Conservation (phyloP, 805 yeast species). For the Ogataea saltuana region DNA sequence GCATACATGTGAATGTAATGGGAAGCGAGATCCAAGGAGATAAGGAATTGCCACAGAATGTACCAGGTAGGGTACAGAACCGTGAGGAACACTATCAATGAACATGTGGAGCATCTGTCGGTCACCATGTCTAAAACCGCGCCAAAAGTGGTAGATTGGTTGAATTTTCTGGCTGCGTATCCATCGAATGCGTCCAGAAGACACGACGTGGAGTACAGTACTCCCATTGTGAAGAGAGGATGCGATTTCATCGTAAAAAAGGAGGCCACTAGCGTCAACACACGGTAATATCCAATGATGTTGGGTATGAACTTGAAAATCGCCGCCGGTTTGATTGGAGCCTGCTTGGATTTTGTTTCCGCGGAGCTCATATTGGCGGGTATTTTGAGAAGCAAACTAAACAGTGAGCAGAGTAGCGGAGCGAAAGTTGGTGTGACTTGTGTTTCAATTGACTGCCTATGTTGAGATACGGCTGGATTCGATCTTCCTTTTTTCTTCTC, state of each 20-base stretch:
- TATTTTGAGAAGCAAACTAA: too few species aligned
- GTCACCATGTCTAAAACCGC: constrained; percentile 99
- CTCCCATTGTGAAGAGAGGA: constrained; percentile 71
- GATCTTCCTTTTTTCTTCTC: too few species aligned
- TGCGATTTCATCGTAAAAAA: constrained; percentile 79
- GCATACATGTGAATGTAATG: constrained; percentile 99
- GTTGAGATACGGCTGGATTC: too few species aligned
- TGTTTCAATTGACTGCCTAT: too few species aligned
- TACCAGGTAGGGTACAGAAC: constrained; percentile 73
- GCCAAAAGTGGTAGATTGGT: constrained; percentile 90
- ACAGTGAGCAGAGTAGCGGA: too few species aligned
- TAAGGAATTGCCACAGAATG: constrained; percentile 76
- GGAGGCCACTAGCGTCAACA: constrained; percentile 77
- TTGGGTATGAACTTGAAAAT: constrained; percentile 86
- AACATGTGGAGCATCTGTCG: constrained; percentile 94
- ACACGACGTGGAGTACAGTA: constrained; percentile 83
- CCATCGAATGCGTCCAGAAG: constrained; percentile 96
- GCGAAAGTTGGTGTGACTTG: too few species aligned
- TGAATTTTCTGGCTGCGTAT: constrained; percentile 82
- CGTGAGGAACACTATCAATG: constrained; percentile 84
- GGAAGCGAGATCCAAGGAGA: constrained; percentile 84
- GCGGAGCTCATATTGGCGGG: constrained; percentile 2
- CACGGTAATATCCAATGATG: constrained; percentile 85
- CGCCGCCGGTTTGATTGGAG: constrained; percentile 30
- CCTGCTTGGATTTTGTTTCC: constrained; percentile 2